Evolutionary conservation across 2,329 filamentous ascomycete genomes (phyloP), one percentile per base, ranked within the genome.

Genomic region (Exophiala mesophila): DNA sequence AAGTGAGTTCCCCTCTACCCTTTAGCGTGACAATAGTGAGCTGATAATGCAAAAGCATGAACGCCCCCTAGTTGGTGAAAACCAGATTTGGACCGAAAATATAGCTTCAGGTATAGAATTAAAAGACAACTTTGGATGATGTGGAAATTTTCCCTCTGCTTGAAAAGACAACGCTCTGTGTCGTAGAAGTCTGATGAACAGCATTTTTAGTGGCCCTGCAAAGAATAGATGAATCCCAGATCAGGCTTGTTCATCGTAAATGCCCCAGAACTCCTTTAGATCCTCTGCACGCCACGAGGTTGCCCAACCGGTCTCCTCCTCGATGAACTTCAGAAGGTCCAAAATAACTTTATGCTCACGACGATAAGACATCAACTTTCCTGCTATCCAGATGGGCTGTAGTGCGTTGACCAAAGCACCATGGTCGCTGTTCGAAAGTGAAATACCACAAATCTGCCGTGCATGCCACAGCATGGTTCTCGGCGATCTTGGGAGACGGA

Each of bases 361-460:
- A 18, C 16, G 9, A 18, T 34, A 17, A 5, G 32, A 34, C 32
- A 39, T 39, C n/a, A 29, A 4, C 23, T 29, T 39, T 10, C 23
- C 36, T 7, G 36, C 36, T 15, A 31, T 31, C 26, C 21, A 31
- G 6, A 39, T 15, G 5, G 36, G 36, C 18, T 31, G 36, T 3
- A 29, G n/a, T 6, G 26, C 21, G 20, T 39, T 19, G 20, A 28
- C 15, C 21, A 6, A 31, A 12, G 24, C 36, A 12, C 36, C 36
- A 9, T 19, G 16, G n/a, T 39, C 16, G 18, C 18, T 6, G 24
- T 39, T 39, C 9, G 21, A 24, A 5, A 28, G 5, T 16, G 24
- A 21, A 7, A 31, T 39, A 4, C 36, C 36, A 19, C 36, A 39
- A 4, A 39, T 31, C 23, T 39, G 36, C 13, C 36, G 21, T 5